These are phyloP conservation scores for Climacium dendroides DNA, from an alignment of 225 moss, liverwort and hornwort species.

Conservation along the genomic window DNA sequence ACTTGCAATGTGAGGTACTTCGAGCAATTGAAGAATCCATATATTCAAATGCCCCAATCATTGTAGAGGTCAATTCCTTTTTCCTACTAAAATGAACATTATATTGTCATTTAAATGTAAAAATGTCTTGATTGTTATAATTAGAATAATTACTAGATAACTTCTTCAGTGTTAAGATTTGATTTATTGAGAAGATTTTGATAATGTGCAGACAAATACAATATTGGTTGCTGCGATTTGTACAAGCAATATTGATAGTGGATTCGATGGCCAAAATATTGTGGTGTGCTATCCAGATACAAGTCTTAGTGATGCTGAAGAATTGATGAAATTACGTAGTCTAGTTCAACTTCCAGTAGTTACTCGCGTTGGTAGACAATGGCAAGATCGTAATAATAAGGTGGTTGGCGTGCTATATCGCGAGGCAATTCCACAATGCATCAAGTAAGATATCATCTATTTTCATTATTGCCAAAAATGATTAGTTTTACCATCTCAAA, in stretches of 20 bases:
- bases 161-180: background rate
- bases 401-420: slow-evolving; percentile 33
- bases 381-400: slow-evolving; percentile 42
- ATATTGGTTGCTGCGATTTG: slow-evolving; percentile 40
- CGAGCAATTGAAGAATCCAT: slow-evolving; percentile 24
- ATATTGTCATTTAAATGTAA: background rate
- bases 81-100: background rate
- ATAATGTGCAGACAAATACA: slow-evolving; percentile 9
- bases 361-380: slow-evolving; percentile 29
- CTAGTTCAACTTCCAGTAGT: slow-evolving; percentile 36
- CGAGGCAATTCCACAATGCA: background rate
- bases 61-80: slow-evolving; percentile 14
- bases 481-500: background rate
- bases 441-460: slow-evolving; percentile 2
- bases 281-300: slow-evolving; percentile 40
- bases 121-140: background rate
- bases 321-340: slow-evolving; percentile 19
- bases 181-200: background rate
- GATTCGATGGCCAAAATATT: background rate
- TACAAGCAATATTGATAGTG: slow-evolving; percentile 16
- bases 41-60: background rate
- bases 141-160: background rate
- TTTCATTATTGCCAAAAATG: background rate
- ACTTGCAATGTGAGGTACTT: slow-evolving; percentile 33
- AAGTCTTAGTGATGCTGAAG: slow-evolving; percentile 3